phyloP scores from a whole-genome alignment of 192 early-diverging fungal species.

The Obelidium mucronatum region DNA sequence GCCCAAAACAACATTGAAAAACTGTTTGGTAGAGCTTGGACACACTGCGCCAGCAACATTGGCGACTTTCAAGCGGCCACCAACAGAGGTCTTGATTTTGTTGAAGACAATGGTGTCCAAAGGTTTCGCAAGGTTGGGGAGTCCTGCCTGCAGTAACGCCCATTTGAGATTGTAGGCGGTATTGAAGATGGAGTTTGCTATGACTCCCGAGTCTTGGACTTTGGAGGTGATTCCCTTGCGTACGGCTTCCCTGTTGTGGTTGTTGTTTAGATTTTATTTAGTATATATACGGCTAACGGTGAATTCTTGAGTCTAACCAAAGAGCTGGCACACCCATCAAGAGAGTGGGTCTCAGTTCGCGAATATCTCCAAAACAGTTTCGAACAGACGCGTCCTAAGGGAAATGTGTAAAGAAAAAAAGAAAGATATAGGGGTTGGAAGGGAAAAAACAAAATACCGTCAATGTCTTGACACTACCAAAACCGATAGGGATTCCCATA shows the following conservation, averaged over 20 bases:
- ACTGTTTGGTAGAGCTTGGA: slow-evolving; percentile 80
- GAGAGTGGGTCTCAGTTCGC: slow-evolving; percentile 69
- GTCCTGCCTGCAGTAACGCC: slow-evolving; percentile 55
- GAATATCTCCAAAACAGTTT: slow-evolving; percentile 72
- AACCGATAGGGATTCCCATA: slow-evolving; percentile 65
- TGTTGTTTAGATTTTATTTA: too few species aligned
- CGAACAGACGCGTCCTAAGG: slow-evolving; percentile 66
- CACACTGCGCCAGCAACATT: slow-evolving; percentile 90
- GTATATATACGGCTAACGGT: too few species aligned
- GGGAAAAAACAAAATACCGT: too few species aligned
- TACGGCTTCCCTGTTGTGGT: slow-evolving; percentile 82
- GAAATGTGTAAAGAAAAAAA: too few species aligned
- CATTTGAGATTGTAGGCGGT: slow-evolving; percentile 77
- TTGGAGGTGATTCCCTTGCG: slow-evolving; percentile 82
- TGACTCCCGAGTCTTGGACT: slow-evolving; percentile 56
- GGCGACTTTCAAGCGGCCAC: slow-evolving; percentile 81
- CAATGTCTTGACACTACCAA: slow-evolving; percentile 68
- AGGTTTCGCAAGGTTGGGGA: slow-evolving; percentile 69
- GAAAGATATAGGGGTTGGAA: too few species aligned
- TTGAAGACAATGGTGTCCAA: slow-evolving; percentile 80
- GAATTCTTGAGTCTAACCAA: too few species aligned
- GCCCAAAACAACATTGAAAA: slow-evolving; percentile 75
- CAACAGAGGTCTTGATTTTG: slow-evolving; percentile 78
- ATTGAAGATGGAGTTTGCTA: slow-evolving; percentile 74
- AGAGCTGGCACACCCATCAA: slow-evolving; percentile 77